Evolutionary conservation across 306 rosid genomes (phyloP), one percentile per base, ranked within the genome.

Genomic region (Castanospermum australe): DNA sequence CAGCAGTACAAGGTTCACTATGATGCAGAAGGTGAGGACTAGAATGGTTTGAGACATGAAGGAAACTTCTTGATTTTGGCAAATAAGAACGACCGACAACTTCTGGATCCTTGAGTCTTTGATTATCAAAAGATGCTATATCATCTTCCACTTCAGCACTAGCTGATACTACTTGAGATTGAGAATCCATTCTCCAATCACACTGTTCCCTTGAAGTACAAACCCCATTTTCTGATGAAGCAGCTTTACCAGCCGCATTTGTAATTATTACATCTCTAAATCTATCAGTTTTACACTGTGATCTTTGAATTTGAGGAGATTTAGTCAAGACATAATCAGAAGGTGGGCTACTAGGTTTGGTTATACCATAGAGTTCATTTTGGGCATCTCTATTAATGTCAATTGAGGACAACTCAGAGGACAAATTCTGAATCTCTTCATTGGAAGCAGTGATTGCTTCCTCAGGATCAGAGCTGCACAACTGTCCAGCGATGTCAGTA

Each of bases 41-140:
- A 54, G 84, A 75, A 65, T 83, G 84, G 80, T 77, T 79, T 79
- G 91, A 75, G 54, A 63, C 62, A 84, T 89, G 90, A 62, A 82
- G 81, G 56, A 86, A 77, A 78, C 83, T 79, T 1, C 89, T 71
- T 42, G 90, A 75, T 82, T 84, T 81, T 25, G 92, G 87, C 83
- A 90, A 71, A 89, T 83, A 89, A 50, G 91, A 79, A 77, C 47
- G 90, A 69, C 86, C 87, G 65, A 87, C 51, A 80, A 89, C 88
- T 88, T 93, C 98, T 47, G 98, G 97, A 86, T 96, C 98, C 83
- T 86, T 91, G n/a, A 90, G 97, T 82, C 99, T 87, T 83, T 91
- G 98, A 86, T 88, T 93, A 81, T 89, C 96, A 84, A 96, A 93
- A 76, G 91, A 91, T 60, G 88, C 72, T 65, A 89, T 82, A 86